Conservation (phyloP, 495 filamentous ascomycete species). For the Penicillium dipodomyicola region DNA sequence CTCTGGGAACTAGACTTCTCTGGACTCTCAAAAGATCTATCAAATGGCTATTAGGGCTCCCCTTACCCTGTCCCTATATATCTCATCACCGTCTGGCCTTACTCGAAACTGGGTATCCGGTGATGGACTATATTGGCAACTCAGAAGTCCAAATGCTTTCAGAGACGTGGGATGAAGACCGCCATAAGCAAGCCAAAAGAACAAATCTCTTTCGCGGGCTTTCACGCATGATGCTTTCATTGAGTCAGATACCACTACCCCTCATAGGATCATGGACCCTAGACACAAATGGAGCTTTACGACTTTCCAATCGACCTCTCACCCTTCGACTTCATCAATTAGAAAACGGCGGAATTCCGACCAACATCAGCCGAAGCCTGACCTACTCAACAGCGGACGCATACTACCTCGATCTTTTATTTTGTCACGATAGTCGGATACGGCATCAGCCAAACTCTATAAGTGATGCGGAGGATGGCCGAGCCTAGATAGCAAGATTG, state of each 20-base stretch:
- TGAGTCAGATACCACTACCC: slow-evolving; percentile 21
- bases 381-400: background rate
- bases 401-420: background rate
- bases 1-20: too few species aligned
- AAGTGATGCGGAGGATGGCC: background rate
- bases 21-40: too few species aligned
- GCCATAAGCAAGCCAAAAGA: slow-evolving; percentile 1
- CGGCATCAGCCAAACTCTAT: background rate
- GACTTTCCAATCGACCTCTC: slow-evolving; percentile 24
- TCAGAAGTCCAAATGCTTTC: slow-evolving; percentile 8
- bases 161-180: slow-evolving; percentile 5
- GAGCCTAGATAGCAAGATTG: background rate
- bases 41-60: too few species aligned
- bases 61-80: slow-evolving; percentile 20
- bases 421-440: slow-evolving; percentile 1
- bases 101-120: slow-evolving; percentile 24
- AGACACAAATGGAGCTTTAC: slow-evolving; percentile 17
- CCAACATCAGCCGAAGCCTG: background rate
- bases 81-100: slow-evolving; percentile 14
- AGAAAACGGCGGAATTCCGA: background rate
- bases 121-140: slow-evolving; percentile 33
- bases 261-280: slow-evolving; percentile 21
- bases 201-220: slow-evolving; percentile 31
- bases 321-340: slow-evolving; percentile 18
- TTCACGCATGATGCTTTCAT: slow-evolving; percentile 24